Evolutionary conservation across 495 filamentous ascomycete species (phyloP).

Genomic region (Penicillium manginii): DNA sequence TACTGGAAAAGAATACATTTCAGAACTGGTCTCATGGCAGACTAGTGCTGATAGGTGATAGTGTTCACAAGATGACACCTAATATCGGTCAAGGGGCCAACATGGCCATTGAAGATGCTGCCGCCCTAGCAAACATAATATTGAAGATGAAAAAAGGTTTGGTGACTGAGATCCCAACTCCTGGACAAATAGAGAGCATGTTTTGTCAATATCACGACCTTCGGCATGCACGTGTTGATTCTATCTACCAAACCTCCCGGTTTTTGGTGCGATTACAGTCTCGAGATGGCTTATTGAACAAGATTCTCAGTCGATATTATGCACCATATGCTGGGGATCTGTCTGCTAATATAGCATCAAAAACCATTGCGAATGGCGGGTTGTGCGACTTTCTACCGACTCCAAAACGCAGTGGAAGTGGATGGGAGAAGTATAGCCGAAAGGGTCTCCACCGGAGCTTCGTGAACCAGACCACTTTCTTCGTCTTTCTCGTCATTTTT

Average conservation of each 20-base stretch:
- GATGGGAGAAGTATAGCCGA: conserved; percentile 3
- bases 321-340: conserved; percentile 8
- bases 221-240: conserved; percentile 5
- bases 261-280: conserved; percentile 9
- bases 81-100: conserved; percentile 38
- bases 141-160: neutral
- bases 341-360: conserved; percentile 8
- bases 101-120: conserved; percentile 33
- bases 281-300: conserved; percentile 6
- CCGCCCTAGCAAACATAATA: conserved; percentile 19
- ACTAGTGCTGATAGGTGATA: conserved; percentile 31
- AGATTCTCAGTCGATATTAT: conserved; percentile 4
- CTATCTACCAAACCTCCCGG: conserved; percentile 4
- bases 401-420: conserved; percentile 5
- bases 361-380: conserved; percentile 7
- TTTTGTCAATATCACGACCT: neutral
- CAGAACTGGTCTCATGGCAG: conserved; percentile 26
- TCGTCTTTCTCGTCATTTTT: neutral
- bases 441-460: neutral
- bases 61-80: conserved; percentile 36
- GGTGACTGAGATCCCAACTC: neutral
- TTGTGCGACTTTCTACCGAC: conserved; percentile 4
- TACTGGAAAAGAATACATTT: conserved; percentile 30
- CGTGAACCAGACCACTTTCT: too few relatives aligned
- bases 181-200: neutral